A percentile compares a stretch with the other conserved stretches of the same genome.
Evolutionary conservation across 768 basidiomycete genomes (phyloP).

Genomic region (Baorangia bicolor): DNA sequence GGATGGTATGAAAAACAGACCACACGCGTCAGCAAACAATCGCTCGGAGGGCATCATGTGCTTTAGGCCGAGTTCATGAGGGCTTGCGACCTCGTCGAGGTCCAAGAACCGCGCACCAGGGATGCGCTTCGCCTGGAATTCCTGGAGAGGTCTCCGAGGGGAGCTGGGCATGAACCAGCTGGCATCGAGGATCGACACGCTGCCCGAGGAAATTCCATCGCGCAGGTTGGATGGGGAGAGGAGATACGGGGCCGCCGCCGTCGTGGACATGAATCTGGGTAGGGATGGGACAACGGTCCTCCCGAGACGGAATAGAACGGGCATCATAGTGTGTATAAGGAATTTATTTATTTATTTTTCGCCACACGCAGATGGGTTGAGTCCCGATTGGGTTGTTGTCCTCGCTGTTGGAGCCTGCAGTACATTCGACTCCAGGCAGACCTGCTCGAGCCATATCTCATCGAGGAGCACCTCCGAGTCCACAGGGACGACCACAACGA

Average conservation of each 20-base stretch:
- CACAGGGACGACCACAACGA: slow-evolving; percentile 33
- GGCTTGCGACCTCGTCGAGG: slow-evolving; percentile 73
- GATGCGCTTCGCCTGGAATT: slow-evolving; percentile 66
- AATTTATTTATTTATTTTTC: slow-evolving; percentile 18
- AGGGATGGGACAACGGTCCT: slow-evolving; percentile 2
- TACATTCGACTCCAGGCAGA: neutral
- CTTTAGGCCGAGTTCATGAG: slow-evolving; percentile 76
- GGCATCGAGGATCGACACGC: slow-evolving; percentile 58
- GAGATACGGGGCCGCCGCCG: slow-evolving; percentile 43
- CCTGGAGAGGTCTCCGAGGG: slow-evolving; percentile 63
- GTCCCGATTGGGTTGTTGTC: slow-evolving; percentile 11
- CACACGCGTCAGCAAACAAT: slow-evolving; percentile 75
- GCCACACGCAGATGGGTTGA: neutral
- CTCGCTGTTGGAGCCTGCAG: neutral
- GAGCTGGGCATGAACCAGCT: slow-evolving; percentile 96
- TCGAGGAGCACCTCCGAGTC: slow-evolving; percentile 4
- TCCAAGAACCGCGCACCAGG: slow-evolving; percentile 75
- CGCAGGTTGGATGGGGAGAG: slow-evolving; percentile 51
- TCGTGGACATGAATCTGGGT: slow-evolving; percentile 39
- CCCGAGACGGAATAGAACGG: slow-evolving; percentile 9
- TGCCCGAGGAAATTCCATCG: slow-evolving; percentile 35
- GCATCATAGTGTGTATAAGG: slow-evolving; percentile 1
- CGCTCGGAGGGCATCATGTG: slow-evolving; percentile 89
- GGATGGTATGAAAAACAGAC: slow-evolving; percentile 44
- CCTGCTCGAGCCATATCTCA: slow-evolving; percentile 1